Evolutionary conservation across 768 basidiomycete species (phyloP).

Genomic region (Daedaleopsis sinensis): DNA sequence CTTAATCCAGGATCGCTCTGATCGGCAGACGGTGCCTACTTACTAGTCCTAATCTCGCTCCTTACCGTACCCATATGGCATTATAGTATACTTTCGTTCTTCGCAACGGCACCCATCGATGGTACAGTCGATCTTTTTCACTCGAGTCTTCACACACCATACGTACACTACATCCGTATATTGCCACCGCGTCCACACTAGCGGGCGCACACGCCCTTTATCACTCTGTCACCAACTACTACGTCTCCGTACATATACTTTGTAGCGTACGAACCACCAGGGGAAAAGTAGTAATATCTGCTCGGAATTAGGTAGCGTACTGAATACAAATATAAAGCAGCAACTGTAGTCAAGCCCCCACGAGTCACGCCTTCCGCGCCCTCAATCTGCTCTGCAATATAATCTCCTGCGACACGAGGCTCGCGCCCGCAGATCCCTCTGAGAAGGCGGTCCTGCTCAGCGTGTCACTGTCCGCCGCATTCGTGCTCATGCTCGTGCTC

Average conservation of each 20-base stretch:
- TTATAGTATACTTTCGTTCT: conserved; percentile 12
- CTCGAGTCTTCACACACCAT: background rate
- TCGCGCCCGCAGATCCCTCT: background rate
- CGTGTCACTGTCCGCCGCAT: background rate
- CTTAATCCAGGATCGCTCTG: background rate
- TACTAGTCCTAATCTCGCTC: conserved; percentile 15
- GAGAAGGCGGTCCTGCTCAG: background rate
- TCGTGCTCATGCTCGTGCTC: background rate
- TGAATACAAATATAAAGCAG: conserved; percentile 6
- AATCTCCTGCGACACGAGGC: conserved; percentile 15
- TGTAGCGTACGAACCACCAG: conserved; percentile 19
- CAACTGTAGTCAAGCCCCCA: conserved; percentile 13
- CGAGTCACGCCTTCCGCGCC: conserved; percentile 6
- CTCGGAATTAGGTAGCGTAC: conserved; percentile 21
- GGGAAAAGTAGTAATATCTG: conserved; percentile 22
- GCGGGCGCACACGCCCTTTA: background rate
- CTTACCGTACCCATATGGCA: conserved; percentile 9
- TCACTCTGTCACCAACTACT: conserved; percentile 8
- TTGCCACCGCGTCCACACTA: background rate
- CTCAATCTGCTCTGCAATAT: conserved; percentile 15
- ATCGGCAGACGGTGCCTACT: conserved; percentile 7
- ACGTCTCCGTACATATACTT: conserved; percentile 9
- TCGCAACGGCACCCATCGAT: conserved; percentile 11
- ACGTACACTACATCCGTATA: background rate
- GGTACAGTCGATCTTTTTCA: conserved; percentile 14